A percentile compares a stretch with the other conserved stretches of the same genome.
These are phyloP conservation scores for Ustilago cynodontis DNA, from an alignment of 1,284 basidiomycete genomes.

Conservation along the genomic window DNA sequence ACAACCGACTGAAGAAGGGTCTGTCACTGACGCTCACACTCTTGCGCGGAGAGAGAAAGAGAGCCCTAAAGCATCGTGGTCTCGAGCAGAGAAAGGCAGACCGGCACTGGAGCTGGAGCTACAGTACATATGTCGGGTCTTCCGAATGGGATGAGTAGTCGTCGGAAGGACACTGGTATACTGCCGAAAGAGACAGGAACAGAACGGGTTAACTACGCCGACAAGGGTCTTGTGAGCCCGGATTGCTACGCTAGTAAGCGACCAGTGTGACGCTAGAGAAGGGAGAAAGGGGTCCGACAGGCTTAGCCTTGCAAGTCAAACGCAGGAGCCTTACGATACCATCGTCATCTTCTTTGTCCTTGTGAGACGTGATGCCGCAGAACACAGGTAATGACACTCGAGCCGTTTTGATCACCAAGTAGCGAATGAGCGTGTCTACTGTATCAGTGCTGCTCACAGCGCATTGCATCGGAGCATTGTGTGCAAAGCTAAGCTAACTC, in stretches of 20 bases:
- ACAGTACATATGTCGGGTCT: neutral
- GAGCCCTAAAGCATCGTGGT: conserved; percentile 9
- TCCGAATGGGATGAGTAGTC: neutral
- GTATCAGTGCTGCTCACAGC: neutral
- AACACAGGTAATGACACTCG: neutral
- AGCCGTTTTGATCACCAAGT: neutral
- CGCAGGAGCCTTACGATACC: too few species aligned
- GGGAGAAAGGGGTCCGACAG: neutral
- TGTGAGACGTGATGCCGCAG: neutral
- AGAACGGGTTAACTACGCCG: neutral
- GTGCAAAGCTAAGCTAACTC: neutral
- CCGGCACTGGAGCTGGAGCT: neutral
- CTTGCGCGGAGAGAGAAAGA: neutral
- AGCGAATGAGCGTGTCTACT: too few species aligned
- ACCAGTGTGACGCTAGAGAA: neutral
- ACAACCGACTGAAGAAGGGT: neutral
- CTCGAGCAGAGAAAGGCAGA: neutral
- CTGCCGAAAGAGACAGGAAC: neutral
- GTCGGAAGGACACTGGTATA: neutral
- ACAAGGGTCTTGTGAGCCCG: conserved; percentile 1
- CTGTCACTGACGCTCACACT: neutral
- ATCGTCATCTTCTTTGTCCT: conserved; percentile 1
- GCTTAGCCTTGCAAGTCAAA: neutral
- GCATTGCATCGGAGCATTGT: neutral
- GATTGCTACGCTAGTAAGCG: neutral